These are phyloP conservation scores for Metschnikowia koreensis DNA, from an alignment of 805 yeast genomes.

Conservation along the genomic window DNA sequence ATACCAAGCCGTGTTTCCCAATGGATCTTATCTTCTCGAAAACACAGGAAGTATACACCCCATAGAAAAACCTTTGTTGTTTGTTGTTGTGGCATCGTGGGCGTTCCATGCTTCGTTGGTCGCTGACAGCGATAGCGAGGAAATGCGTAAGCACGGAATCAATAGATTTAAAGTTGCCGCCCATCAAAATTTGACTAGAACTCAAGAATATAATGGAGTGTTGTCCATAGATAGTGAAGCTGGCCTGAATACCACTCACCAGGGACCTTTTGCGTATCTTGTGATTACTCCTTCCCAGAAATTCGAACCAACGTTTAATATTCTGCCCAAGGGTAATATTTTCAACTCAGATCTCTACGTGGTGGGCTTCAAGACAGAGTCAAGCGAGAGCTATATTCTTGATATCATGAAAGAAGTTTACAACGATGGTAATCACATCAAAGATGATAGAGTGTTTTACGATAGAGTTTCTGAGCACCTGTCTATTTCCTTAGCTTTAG, in stretches of 20 bases:
- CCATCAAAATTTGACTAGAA: conserved; percentile 43
- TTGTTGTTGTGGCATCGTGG: conserved; percentile 75
- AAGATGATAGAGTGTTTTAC: conserved; percentile 50
- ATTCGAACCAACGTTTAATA: conserved; percentile 59
- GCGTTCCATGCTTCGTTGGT: conserved; percentile 85
- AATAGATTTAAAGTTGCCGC: conserved; percentile 75
- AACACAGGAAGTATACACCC: conserved; percentile 19
- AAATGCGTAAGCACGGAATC: conserved; percentile 60
- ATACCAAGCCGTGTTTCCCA: conserved; percentile 45
- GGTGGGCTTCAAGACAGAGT: conserved; percentile 43
- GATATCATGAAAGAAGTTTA: conserved; percentile 59
- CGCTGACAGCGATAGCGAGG: conserved; percentile 72
- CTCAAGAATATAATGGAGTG: conserved; percentile 52
- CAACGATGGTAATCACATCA: conserved; percentile 52
- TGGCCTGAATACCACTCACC: conserved; percentile 3
- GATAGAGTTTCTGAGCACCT: conserved; percentile 27
- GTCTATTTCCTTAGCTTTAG: conserved; percentile 19
- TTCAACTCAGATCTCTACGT: conserved; percentile 43
- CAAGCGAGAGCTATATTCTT: conserved; percentile 37
- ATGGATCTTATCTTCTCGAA: conserved; percentile 22
- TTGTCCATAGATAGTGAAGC: conserved; percentile 19
- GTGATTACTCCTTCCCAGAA: conserved; percentile 52
- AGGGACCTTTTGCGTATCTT: conserved; percentile 54
- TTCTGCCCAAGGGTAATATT: conserved; percentile 59
- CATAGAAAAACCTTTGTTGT: conserved; percentile 24